Conservation (phyloP, 495 filamentous ascomycete genomes). For the Clohesyomyces aquaticus region DNA sequence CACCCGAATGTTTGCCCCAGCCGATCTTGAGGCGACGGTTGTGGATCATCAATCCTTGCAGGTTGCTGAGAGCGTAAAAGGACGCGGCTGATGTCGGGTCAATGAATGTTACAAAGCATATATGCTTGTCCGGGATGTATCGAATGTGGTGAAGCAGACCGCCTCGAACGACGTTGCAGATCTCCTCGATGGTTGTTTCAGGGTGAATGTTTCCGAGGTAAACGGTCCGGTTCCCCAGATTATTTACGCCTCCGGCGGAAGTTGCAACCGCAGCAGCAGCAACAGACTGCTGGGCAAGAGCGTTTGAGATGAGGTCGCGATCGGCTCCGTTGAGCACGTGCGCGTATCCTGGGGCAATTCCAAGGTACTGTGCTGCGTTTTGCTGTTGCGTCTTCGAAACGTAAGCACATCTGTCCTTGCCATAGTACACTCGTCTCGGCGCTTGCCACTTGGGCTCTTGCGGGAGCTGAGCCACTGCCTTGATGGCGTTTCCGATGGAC, state of each 20-base stretch:
- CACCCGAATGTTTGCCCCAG: constrained; percentile 98
- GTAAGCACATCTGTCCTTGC: constrained; percentile 97
- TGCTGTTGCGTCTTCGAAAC: constrained; percentile 99
- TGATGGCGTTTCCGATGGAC: constrained; percentile 97
- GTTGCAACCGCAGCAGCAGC: constrained; percentile 96
- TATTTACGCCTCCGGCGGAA: constrained; percentile 93
- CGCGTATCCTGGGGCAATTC: constrained; percentile 96
- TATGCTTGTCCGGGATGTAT: constrained; percentile 99
- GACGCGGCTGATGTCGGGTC: constrained; percentile 97
- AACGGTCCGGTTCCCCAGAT: constrained; percentile 94
- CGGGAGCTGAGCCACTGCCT: constrained; percentile 94
- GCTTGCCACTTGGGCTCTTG: constrained; percentile 97
- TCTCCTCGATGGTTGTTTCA: constrained; percentile 97
- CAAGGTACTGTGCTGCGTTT: constrained; percentile 96
- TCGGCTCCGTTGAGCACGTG: constrained; percentile 95
- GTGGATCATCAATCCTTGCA: constrained; percentile 98
- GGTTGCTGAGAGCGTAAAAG: constrained; percentile 95
- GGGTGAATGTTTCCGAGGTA: constrained; percentile 99
- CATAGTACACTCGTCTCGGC: constrained; percentile 94
- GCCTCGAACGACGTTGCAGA: constrained; percentile 54
- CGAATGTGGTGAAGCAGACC: constrained; percentile 86
- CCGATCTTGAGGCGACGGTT: constrained; percentile 97
- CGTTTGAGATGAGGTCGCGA: constrained; percentile 92
- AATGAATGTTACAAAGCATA: constrained; percentile 99
- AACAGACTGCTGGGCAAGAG: constrained; percentile 94